A percentile compares a stretch with the other conserved stretches of the same genome.
Conservation (phyloP, 78 protist species). For the Polysphondylium violaceum region DNA sequence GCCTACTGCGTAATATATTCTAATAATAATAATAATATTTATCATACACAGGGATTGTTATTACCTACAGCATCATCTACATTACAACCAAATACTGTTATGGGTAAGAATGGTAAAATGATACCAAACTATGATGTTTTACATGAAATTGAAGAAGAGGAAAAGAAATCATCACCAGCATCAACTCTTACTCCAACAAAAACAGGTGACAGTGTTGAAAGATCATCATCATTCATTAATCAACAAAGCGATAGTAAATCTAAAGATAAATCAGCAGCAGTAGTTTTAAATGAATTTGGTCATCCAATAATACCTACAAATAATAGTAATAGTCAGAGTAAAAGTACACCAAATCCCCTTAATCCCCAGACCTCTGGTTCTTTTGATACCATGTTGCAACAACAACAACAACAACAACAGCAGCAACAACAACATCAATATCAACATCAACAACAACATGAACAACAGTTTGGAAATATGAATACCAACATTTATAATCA, state of each 20-base stretch:
- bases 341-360: neutral
- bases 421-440: conserved; percentile 32
- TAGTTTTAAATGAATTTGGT: neutral
- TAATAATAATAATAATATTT: neutral
- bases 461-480: conserved; percentile 2
- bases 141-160: conserved; percentile 34
- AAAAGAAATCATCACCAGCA: neutral
- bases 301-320: neutral
- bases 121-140: conserved; percentile 58
- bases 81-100: neutral
- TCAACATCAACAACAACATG: conserved; percentile 11
- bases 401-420: conserved; percentile 25
- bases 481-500: neutral
- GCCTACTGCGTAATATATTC: neutral
- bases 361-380: neutral
- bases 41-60: conserved; percentile 27
- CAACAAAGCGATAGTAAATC: neutral
- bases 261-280: neutral
- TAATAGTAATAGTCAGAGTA: neutral
- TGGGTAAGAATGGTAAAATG: conserved; percentile 7
- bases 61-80: conserved; percentile 1
- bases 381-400: neutral
- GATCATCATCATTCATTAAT: neutral
- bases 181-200: neutral
- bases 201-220: conserved; percentile 5